Conservation (phyloP, 306 rosid genomes). For the barrel medic (Medicago truncatula) region DNA sequence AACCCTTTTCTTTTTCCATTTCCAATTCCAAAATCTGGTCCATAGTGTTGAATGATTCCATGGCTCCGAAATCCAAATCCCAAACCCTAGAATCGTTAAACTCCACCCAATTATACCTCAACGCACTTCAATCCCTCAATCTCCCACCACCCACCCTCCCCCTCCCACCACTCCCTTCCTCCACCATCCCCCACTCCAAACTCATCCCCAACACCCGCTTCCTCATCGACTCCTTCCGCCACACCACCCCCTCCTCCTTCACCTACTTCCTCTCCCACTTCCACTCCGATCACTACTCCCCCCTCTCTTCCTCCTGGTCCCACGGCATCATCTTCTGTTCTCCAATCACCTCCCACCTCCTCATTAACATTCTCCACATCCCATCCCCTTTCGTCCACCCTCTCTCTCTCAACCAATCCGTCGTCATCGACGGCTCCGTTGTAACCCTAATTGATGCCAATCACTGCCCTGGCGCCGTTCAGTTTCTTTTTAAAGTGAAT, state of each 20-base stretch:
- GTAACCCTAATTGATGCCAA: constrained; percentile 75
- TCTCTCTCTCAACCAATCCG: constrained; percentile 53
- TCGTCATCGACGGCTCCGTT: constrained; percentile 60
- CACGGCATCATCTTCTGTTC: constrained; percentile 82
- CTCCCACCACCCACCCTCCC: constrained; percentile 33
- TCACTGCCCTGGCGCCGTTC: constrained; percentile 93
- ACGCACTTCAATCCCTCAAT: constrained; percentile 53
- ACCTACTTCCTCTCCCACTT: constrained; percentile 93
- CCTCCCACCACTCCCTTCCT: background rate
- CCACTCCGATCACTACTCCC: constrained; percentile 90
- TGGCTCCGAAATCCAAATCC: constrained; percentile 51
- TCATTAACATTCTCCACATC: constrained; percentile 56
- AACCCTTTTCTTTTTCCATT: background rate
- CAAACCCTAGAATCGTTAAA: constrained; percentile 51
- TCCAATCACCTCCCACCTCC: constrained; percentile 61
- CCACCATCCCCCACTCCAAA: constrained; percentile 70
- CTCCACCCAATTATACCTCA: constrained; percentile 58
- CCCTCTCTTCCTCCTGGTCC: constrained; percentile 75
- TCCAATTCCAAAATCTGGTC: background rate
- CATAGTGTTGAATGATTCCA: background rate
- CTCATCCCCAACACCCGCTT: constrained; percentile 85
- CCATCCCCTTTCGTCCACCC: constrained; percentile 55
- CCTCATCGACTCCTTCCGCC: constrained; percentile 77
- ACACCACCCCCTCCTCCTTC: constrained; percentile 60
- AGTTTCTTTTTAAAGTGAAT: constrained; percentile 60